phyloP scores from a whole-genome alignment of 2,329 filamentous ascomycete species.

The Colletotrichum noveboracense region DNA sequence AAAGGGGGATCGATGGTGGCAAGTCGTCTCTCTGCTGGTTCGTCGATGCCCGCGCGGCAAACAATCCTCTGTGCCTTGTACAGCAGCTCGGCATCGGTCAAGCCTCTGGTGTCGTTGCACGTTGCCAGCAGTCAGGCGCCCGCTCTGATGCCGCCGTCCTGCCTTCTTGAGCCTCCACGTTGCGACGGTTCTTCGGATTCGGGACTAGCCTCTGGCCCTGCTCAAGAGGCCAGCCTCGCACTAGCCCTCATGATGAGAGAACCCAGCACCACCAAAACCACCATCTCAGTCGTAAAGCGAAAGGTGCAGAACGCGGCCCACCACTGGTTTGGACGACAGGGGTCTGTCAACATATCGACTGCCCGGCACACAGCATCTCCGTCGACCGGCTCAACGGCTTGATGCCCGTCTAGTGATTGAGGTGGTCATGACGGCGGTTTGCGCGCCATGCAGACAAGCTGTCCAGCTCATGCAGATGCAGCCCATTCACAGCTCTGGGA shows the following conservation, averaged over 20 bases:
- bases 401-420: neutral
- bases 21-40: neutral
- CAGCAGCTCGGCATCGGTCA: neutral
- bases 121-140: neutral
- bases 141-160: slow-evolving; percentile 16
- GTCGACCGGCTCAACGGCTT: neutral
- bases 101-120: neutral
- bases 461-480: neutral
- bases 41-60: neutral
- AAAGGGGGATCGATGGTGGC: slow-evolving; percentile 3
- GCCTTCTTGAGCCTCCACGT: slow-evolving; percentile 12
- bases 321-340: neutral
- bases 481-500: neutral
- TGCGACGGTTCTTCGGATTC: neutral
- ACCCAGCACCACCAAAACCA: neutral
- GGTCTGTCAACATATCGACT: neutral
- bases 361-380: neutral
- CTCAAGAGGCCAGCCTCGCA: neutral
- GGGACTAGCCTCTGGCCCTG: neutral
- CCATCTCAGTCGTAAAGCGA: neutral
- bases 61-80: neutral
- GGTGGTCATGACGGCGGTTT: neutral
- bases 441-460: neutral
- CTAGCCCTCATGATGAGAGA: neutral
- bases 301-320: neutral